Evolutionary conservation across 805 yeast genomes (phyloP).

Genomic region (Metschnikowia proteae): DNA sequence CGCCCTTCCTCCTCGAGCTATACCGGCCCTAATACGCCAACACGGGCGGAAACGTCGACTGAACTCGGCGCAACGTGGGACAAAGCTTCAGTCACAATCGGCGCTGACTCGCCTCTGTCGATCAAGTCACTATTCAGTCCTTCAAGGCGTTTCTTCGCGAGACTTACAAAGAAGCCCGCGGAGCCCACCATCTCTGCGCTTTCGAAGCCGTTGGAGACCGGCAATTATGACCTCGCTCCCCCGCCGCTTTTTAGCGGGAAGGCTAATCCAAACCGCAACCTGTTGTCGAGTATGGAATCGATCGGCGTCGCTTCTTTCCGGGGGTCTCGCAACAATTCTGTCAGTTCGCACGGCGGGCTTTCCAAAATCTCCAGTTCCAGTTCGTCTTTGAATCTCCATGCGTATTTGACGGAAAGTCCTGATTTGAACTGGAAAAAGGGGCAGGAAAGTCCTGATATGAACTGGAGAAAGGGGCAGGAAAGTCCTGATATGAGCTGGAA

Average conservation of each 20-base stretch:
- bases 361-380: constrained; percentile 37
- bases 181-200: constrained; percentile 32
- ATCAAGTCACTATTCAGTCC: constrained; percentile 36
- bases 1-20: neutral
- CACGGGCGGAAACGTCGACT: neutral
- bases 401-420: constrained; percentile 37
- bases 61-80: neutral
- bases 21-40: constrained; percentile 4
- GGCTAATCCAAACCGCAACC: constrained; percentile 8
- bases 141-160: constrained; percentile 32
- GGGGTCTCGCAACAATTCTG: constrained; percentile 27
- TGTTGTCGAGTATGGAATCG: constrained; percentile 13
- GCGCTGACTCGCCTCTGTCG: constrained; percentile 37
- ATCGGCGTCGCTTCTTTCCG: constrained; percentile 2
- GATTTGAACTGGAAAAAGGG: constrained; percentile 5
- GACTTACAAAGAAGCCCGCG: constrained; percentile 21
- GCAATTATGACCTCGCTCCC: constrained; percentile 30
- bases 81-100: constrained; percentile 28
- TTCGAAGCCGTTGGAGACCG: constrained; percentile 20
- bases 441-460: constrained; percentile 10
- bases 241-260: constrained; percentile 31
- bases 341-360: constrained; percentile 24
- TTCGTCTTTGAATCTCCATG: constrained; percentile 40
- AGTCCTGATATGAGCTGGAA: constrained; percentile 16
- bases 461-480: constrained; percentile 19